Base-by-base conservation (phyloP, 805 yeast genomes). In the Metschnikowia proteae region DNA sequence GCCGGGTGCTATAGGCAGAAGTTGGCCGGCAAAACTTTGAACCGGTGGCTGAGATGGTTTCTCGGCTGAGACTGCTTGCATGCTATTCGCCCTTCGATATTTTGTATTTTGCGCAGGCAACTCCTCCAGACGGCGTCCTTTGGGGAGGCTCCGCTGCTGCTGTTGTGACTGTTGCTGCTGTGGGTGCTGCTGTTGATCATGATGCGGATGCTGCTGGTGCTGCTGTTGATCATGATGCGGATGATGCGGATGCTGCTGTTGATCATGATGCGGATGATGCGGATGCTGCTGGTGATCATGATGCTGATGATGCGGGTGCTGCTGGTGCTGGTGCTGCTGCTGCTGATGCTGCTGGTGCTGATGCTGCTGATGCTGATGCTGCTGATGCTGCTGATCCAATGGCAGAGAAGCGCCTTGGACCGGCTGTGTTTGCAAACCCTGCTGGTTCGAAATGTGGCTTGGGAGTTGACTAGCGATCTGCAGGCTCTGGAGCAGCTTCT, bases 1-100 rank as follows among this genome's bases (percentile, higher is more conserved):
- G 25, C 8, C n/a, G 8, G 32, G 5, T 8, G 36, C 8, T n/a
- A 30, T 23, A 8, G 43, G 43, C 43, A 40, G 43, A 11, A 30
- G 28, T 9, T 23, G 29, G n/a, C 29, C 30, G 10, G 22, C 22
- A 7, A 23, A 41, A 62, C 66, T 38, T 23, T 11, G 43, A 3
- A 8, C 29, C 17, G 41, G 41, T 3, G 29, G 22, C 29, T 11
- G 39, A 9, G 29, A 4, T 6, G 27, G 9, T 25, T 40, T 25
- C 5, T 40, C 43, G 6, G 29, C 10, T 17, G 22, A 29, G 10
- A 8, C 35, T 22, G 36, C 11, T 32, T 40, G 43, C 36, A 40
- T 40, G 43, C 32, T 40, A 29, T n/a, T 40, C 22, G 36, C 36
- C 13, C 43, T 40, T n/a, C 30, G 28, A 13, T 40, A 40, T 10